A percentile compares a stretch with the other conserved stretches of the same genome.
These are phyloP conservation scores for Elsinoe perseae DNA, from an alignment of 2,329 filamentous ascomycete species.

Conservation along the genomic window DNA sequence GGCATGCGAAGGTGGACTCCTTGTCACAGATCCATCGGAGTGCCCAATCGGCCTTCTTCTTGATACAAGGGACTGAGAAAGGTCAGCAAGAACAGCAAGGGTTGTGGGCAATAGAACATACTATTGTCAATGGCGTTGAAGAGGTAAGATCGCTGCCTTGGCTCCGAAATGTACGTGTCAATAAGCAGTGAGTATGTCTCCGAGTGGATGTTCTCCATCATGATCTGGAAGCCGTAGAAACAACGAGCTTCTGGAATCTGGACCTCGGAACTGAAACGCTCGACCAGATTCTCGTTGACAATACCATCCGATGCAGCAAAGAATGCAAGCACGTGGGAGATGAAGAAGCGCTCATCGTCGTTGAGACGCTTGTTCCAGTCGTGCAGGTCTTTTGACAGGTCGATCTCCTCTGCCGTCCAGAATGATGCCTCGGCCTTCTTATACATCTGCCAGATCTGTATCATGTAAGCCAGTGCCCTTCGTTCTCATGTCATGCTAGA, in stretches of 20 bases:
- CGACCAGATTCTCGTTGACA: slow-evolving; percentile 97
- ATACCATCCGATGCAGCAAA: slow-evolving; percentile 98
- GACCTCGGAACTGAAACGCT: slow-evolving; percentile 94
- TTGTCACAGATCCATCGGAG: slow-evolving; percentile 90
- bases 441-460: slow-evolving; percentile 99
- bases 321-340: slow-evolving; percentile 97
- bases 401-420: slow-evolving; percentile 99
- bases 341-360: slow-evolving; percentile 95
- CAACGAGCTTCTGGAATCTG: slow-evolving; percentile 96
- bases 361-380: slow-evolving; percentile 98
- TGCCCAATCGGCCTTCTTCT: slow-evolving; percentile 98
- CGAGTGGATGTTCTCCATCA: slow-evolving; percentile 99
- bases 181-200: slow-evolving; percentile 99
- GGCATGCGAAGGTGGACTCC: slow-evolving; percentile 88
- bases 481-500: not conserved
- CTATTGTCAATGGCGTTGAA: slow-evolving; percentile 99
- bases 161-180: slow-evolving; percentile 98
- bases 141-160: slow-evolving; percentile 82
- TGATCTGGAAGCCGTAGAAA: slow-evolving; percentile 99
- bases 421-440: slow-evolving; percentile 99
- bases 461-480: slow-evolving; percentile 32
- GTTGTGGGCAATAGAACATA: slow-evolving; percentile 41
- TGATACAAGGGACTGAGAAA: slow-evolving; percentile 78
- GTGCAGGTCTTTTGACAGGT: slow-evolving; percentile 96
- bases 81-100: slow-evolving; percentile 17